Evolutionary conservation across 2,329 filamentous ascomycete species (phyloP).

Genomic region (Fusarium brevicatenulatum): DNA sequence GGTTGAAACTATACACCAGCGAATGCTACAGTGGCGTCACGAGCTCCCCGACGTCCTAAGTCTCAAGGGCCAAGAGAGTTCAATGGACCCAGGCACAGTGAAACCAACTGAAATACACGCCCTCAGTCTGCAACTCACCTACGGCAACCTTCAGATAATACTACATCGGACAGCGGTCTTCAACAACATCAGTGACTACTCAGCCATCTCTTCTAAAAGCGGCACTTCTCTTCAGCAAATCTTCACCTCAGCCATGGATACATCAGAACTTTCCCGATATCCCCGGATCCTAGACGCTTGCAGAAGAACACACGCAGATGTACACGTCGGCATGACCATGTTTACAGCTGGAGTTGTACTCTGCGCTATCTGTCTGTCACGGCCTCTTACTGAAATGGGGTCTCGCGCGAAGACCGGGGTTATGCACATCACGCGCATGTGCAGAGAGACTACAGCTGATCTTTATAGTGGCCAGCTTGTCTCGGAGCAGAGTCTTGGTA

Average conservation of each 20-base stretch:
- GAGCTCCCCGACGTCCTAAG: accelerated
- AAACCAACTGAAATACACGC: accelerated
- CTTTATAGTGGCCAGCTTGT: neutral
- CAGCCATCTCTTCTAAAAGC: accelerated
- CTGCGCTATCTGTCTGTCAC: neutral
- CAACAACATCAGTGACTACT: neutral
- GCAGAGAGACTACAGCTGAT: accelerated
- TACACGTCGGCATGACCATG: neutral
- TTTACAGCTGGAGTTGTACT: neutral
- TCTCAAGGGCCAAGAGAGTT: accelerated
- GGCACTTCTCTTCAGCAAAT: accelerated
- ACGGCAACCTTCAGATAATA: accelerated
- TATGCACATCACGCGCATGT: neutral
- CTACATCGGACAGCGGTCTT: neutral
- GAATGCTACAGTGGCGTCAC: neutral
- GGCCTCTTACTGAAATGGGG: neutral
- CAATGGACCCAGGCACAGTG: accelerated
- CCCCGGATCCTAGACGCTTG: neutral
- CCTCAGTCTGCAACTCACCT: accelerated
- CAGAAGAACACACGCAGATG: neutral
- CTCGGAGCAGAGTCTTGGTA: accelerated
- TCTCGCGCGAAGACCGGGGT: accelerated
- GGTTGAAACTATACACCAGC: accelerated
- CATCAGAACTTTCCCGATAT: accelerated
- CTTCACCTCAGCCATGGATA: neutral